Conservation (phyloP, 352 stramenopile genomes). For the Aphanomyces invadans region DNA sequence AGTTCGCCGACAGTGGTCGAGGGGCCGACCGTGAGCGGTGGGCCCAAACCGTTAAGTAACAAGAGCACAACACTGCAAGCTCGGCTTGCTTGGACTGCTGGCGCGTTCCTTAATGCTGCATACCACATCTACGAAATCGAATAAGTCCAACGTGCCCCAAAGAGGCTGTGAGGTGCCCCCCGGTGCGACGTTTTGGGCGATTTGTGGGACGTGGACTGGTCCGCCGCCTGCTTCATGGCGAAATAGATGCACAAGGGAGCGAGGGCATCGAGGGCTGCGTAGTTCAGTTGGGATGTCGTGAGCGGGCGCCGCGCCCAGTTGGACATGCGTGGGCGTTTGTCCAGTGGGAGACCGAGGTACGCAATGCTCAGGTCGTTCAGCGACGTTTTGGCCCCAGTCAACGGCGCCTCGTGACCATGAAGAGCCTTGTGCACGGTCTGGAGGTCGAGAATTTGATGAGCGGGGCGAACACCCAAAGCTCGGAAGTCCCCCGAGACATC, state of each 20-base stretch:
- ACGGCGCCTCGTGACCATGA: not conserved
- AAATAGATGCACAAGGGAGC: conserved; percentile 19
- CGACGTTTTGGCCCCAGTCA: conserved; percentile 7
- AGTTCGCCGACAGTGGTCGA: not conserved
- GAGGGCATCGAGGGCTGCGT: conserved; percentile 17
- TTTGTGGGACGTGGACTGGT: conserved; percentile 27
- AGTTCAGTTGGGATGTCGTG: conserved; percentile 3
- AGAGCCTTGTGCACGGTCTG: conserved; percentile 11
- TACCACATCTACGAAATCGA: no score
- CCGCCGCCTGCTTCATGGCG: conserved; percentile 40
- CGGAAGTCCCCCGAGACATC: conserved; percentile 58
- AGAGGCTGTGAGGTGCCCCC: not conserved
- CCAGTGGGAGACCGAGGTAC: conserved; percentile 57
- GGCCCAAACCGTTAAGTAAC: no score
- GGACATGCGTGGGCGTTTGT: conserved; percentile 66
- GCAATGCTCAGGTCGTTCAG: conserved; percentile 42
- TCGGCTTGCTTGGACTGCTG: no score
- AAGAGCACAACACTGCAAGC: no score
- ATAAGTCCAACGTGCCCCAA: not conserved
- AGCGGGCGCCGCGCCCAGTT: conserved; percentile 30
- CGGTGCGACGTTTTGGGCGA: not conserved
- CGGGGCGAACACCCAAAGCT: conserved; percentile 30
- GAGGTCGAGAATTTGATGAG: conserved; percentile 1
- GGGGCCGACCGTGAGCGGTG: no score
- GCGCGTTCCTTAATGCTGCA: no score